phyloP scores from a whole-genome alignment of 768 basidiomycete genomes.

The Collybiopsis confluens region DNA sequence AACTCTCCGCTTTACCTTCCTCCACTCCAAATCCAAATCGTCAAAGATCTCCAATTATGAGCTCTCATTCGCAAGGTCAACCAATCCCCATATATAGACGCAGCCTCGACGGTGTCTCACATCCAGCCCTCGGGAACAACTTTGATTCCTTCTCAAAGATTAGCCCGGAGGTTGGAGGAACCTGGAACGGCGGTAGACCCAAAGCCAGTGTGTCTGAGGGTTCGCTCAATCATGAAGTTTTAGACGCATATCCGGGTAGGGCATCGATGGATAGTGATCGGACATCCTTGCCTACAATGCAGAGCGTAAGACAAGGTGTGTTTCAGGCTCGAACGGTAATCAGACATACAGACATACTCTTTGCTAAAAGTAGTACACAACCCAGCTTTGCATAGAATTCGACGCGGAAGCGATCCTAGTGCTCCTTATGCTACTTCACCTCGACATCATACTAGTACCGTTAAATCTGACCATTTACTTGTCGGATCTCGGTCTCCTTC shows the following conservation, averaged over 20 bases:
- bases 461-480: conserved; percentile 17
- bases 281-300: conserved; percentile 33
- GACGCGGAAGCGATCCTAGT: conserved; percentile 29
- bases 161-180: conserved; percentile 15
- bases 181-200: conserved; percentile 13
- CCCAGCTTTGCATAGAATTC: conserved; percentile 28
- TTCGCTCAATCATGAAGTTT: conserved; percentile 37
- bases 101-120: conserved; percentile 35
- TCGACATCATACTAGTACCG: conserved; percentile 9
- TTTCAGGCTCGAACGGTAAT: too few species aligned
- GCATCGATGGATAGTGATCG: conserved; percentile 56
- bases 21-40: conserved; percentile 28
- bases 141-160: conserved; percentile 8
- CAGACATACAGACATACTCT: too few species aligned
- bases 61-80: conserved; percentile 27
- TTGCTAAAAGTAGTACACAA: too few species aligned
- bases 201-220: conserved; percentile 29
- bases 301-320: conserved; percentile 39
- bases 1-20: conserved; percentile 36
- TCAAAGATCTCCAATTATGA: conserved; percentile 21
- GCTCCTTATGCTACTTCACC: conserved; percentile 28
- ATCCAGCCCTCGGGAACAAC: neutral
- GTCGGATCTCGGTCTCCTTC: conserved; percentile 42
- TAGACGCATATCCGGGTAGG: conserved; percentile 43
- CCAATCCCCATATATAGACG: conserved; percentile 30